Evolutionary conservation across 495 filamentous ascomycete species (phyloP).

Genomic region (Penicillium turbatum): DNA sequence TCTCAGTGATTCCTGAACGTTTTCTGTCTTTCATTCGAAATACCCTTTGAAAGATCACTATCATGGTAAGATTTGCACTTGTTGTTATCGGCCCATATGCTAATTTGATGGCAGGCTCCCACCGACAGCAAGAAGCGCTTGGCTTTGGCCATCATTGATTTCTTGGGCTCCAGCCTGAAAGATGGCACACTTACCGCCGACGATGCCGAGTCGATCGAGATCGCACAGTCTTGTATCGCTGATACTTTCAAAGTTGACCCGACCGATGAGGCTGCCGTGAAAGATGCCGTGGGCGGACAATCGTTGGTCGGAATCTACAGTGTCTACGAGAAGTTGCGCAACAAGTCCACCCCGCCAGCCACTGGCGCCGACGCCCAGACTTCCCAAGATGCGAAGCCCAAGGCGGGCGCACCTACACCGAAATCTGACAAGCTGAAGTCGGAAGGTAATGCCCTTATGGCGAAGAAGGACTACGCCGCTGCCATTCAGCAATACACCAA

Average conservation of each 20-base stretch:
- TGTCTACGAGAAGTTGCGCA: constrained; percentile 93
- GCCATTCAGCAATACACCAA: constrained; percentile 84
- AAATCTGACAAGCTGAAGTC: constrained; percentile 85
- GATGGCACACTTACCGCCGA: constrained; percentile 85
- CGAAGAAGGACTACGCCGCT: constrained; percentile 73
- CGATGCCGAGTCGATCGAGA: constrained; percentile 85
- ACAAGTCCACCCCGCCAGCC: constrained; percentile 48
- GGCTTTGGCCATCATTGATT: constrained; percentile 94
- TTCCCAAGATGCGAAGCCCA: constrained; percentile 26
- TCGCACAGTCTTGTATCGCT: constrained; percentile 87
- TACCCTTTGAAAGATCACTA: constrained; percentile 4
- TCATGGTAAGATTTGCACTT: constrained; percentile 14
- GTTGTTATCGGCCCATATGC: background rate
- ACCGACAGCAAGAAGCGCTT: constrained; percentile 88
- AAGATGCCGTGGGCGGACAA: constrained; percentile 75
- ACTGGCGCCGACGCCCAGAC: constrained; percentile 17
- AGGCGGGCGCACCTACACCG: constrained; percentile 41
- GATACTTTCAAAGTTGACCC: constrained; percentile 94
- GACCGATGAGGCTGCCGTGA: constrained; percentile 63
- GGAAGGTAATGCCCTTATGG: constrained; percentile 93
- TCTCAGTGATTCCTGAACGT: constrained; percentile 11
- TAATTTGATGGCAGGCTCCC: constrained; percentile 42
- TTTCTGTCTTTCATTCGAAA: background rate
- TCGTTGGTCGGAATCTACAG: constrained; percentile 85
- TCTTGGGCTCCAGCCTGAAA: constrained; percentile 76